Percentiles rank a stretch among this genome's conserved stretches.
These are phyloP conservation scores for Cenococcum geophilum DNA, from an alignment of 495 filamentous ascomycete species.

Conservation along the genomic window DNA sequence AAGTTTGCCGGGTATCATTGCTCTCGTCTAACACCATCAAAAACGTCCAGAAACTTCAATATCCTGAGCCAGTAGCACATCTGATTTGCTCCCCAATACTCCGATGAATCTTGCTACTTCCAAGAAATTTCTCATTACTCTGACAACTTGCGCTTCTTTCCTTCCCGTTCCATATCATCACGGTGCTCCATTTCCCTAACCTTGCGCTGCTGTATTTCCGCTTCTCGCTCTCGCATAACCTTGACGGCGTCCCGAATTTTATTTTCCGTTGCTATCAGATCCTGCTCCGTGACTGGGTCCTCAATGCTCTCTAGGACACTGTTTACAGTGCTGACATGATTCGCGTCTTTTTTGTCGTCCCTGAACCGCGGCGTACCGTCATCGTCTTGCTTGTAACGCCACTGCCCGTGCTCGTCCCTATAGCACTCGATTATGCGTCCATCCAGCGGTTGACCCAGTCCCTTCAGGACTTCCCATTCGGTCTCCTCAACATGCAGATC, in stretches of 20 bases:
- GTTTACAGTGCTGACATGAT: slow-evolving; percentile 73
- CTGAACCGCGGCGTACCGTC: slow-evolving; percentile 60
- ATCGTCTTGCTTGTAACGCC: slow-evolving; percentile 58
- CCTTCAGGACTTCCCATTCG: slow-evolving; percentile 82
- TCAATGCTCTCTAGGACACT: slow-evolving; percentile 78
- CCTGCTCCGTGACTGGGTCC: slow-evolving; percentile 62
- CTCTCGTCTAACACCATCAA: too few relatives aligned
- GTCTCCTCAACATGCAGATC: slow-evolving; percentile 59
- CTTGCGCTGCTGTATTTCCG: background rate
- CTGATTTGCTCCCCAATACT: background rate
- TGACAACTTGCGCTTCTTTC: slow-evolving; percentile 9
- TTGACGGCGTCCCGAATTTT: slow-evolving; percentile 51
- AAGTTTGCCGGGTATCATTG: too few relatives aligned
- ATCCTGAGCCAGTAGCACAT: background rate
- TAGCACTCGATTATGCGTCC: slow-evolving; percentile 83
- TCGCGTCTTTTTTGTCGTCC: slow-evolving; percentile 86
- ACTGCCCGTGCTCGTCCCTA: slow-evolving; percentile 62
- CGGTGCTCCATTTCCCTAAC: background rate
- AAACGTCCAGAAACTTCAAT: too few relatives aligned
- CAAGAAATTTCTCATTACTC: background rate
- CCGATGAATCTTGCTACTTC: background rate
- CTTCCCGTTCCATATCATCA: slow-evolving; percentile 1
- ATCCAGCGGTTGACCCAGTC: slow-evolving; percentile 61
- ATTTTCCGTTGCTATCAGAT: slow-evolving; percentile 57
- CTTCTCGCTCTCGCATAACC: slow-evolving; percentile 6